Base-by-base conservation (phyloP, 2,329 filamentous ascomycete genomes). In the Claviceps sp. region DNA sequence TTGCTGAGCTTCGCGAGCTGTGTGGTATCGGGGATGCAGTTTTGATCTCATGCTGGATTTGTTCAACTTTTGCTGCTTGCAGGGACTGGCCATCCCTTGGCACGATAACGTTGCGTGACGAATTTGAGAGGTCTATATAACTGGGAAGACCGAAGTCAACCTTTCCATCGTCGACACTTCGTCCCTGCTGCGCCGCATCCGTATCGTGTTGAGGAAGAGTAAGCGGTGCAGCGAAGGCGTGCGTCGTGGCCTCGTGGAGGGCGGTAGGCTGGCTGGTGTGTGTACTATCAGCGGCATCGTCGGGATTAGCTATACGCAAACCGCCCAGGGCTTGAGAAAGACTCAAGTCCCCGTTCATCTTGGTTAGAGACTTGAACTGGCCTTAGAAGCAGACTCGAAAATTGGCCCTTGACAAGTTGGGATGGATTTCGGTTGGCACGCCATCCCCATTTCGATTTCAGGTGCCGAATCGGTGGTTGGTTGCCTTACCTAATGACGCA, bases 271-370 rank as follows among this genome's bases (percentile, higher is more conserved):
- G 41, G 37, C 34, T 37, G 37, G 46, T 26, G n/a, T 47, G 46
- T 43, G 48, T 14, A 43, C 34, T 49, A 24, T 70, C 67, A 63
- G 63, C 67, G 57, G 79, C 77, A 71, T 93, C 82, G 72, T 96
- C 90, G 52, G 91, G 91, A 69, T 97, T 98, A 62, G 93, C 91
- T 68, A 98, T 97, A 67, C 91, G 88, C 69, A 98, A 76, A 63
- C 91, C 91, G 64, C 93, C 93, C 63, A 97, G 78, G 64, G 88
- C 88, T 72, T 90, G 86, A 65, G 89, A 93, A 59, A 97, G 81
- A 70, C 87, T 95, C 67, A 95, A 73, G 74, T 95, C 89, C 70
- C 87, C 88, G 72, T 89, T 88, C 89, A 96, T 96, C 68, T 65
- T 76, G 62, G 42, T 55, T 58, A 61, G 58, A 55, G 54, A 47